Conservation (phyloP, 805 yeast genomes). For the Pichia heedii region DNA sequence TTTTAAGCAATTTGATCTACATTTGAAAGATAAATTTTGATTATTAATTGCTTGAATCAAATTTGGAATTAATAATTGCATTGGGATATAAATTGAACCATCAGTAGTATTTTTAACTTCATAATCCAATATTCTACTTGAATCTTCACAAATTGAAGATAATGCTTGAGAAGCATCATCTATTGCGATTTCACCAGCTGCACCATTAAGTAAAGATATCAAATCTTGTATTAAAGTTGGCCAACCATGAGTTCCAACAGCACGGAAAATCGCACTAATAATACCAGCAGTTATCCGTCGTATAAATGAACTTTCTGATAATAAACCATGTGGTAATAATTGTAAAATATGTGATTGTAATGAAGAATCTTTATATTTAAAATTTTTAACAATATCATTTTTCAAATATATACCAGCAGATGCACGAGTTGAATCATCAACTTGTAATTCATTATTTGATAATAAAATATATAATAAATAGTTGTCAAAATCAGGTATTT, state of each 20-base stretch:
- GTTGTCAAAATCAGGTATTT: slow-evolving; percentile 71
- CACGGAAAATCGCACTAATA: slow-evolving; percentile 68
- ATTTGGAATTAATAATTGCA: slow-evolving; percentile 56
- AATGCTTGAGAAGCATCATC: slow-evolving; percentile 79
- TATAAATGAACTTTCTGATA: slow-evolving; percentile 49
- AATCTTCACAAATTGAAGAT: slow-evolving; percentile 86
- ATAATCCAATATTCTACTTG: slow-evolving; percentile 52
- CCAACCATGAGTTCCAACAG: slow-evolving; percentile 62
- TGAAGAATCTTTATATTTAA: slow-evolving; percentile 22
- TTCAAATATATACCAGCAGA: slow-evolving; percentile 84
- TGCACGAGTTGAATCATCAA: slow-evolving; percentile 58
- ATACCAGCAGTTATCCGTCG: slow-evolving; percentile 88
- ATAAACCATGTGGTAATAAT: slow-evolving; percentile 38
- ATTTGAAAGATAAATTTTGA: slow-evolving; percentile 40
- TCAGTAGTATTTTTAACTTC: slow-evolving; percentile 50
- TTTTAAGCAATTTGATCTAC: slow-evolving; percentile 52
- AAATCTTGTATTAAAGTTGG: slow-evolving; percentile 64
- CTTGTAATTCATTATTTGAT: slow-evolving; percentile 28
- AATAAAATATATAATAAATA: slow-evolving; percentile 67
- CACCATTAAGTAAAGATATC: slow-evolving; percentile 46
- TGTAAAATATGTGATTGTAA: slow-evolving; percentile 28
- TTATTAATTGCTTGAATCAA: slow-evolving; percentile 45
- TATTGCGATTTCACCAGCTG: slow-evolving; percentile 37
- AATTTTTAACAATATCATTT: slow-evolving; percentile 49
- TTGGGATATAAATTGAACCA: slow-evolving; percentile 32